Percentiles rank a stretch among this genome's conserved stretches.
phyloP scores from a whole-genome alignment of 805 yeast genomes.

The Pichia exigua region DNA sequence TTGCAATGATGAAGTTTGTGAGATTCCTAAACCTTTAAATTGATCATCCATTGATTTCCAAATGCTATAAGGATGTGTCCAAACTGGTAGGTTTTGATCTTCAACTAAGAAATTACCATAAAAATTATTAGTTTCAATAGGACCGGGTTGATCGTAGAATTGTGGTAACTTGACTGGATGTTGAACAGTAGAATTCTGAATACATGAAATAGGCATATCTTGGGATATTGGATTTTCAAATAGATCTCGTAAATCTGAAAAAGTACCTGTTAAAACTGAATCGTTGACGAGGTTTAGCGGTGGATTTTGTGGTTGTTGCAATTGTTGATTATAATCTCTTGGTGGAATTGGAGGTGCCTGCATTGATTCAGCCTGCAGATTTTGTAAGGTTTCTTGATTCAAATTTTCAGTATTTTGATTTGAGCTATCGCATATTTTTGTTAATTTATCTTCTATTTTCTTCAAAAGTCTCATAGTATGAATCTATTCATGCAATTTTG shows the following conservation, averaged over 20 bases:
- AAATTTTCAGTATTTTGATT: neutral
- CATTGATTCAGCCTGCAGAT: neutral
- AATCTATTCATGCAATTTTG: neutral
- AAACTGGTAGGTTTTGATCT: constrained; percentile 58
- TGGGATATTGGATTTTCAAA: constrained; percentile 18
- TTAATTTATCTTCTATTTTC: neutral
- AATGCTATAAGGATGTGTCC: constrained; percentile 77
- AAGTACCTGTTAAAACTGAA: neutral
- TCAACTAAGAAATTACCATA: constrained; percentile 66
- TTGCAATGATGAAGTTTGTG: constrained; percentile 53
- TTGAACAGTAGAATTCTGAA: constrained; percentile 42
- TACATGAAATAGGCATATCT: constrained; percentile 15
- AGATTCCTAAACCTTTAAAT: constrained; percentile 54
- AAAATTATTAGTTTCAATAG: constrained; percentile 68
- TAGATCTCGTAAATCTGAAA: constrained; percentile 7
- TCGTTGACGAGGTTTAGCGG: neutral
- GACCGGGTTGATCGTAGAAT: constrained; percentile 37
- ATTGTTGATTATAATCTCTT: constrained; percentile 16
- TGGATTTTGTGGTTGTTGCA: neutral
- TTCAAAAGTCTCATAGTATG: constrained; percentile 18
- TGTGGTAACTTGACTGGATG: constrained; percentile 60
- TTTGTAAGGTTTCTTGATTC: neutral
- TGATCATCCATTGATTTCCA: constrained; percentile 45
- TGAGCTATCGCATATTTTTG: neutral
- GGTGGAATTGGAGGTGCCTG: constrained; percentile 21